phyloP scores from a whole-genome alignment of 2,329 filamentous ascomycete species.

The Arthrobotrys pseudoclavata region DNA sequence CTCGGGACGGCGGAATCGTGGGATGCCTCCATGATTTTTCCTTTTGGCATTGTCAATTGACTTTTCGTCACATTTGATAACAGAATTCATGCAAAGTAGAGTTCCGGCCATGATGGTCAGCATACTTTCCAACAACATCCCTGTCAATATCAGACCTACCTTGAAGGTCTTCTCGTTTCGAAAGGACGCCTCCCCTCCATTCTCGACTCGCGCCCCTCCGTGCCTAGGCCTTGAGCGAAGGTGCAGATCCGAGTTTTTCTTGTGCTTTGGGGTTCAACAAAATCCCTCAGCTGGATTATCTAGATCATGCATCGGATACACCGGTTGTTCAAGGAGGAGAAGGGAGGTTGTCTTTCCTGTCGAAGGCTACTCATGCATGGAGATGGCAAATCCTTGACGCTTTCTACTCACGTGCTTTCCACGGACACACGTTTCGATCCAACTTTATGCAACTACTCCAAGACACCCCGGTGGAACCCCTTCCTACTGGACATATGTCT shows the following conservation, averaged over 20 bases:
- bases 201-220: conserved; percentile 52
- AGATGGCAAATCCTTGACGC: conserved; percentile 60
- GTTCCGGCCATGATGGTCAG: conserved; percentile 59
- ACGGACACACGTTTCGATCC: conserved; percentile 56
- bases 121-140: conserved; percentile 54
- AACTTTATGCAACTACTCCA: conserved; percentile 57
- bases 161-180: conserved; percentile 58
- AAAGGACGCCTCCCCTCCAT: conserved; percentile 56
- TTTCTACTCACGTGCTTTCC: conserved; percentile 60
- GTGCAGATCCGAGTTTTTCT: conserved; percentile 56
- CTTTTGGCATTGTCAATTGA: conserved; percentile 57
- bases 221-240: conserved; percentile 46
- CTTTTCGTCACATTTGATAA: conserved; percentile 58
- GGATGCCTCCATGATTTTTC: conserved; percentile 37
- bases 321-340: conserved; percentile 57
- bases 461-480: conserved; percentile 50
- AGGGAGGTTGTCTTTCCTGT: conserved; percentile 39
- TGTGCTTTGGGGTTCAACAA: conserved; percentile 50
- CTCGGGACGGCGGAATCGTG: conserved; percentile 44
- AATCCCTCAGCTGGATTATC: conserved; percentile 60
- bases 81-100: conserved; percentile 60
- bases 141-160: conserved; percentile 59
- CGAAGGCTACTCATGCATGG: conserved; percentile 46
- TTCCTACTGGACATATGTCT: conserved; percentile 57
- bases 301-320: conserved; percentile 60